Evolutionary conservation across 2,329 filamentous ascomycete species (phyloP), one percentile per base, ranked within the genome.

Genomic region (Ophiostoma sp.): DNA sequence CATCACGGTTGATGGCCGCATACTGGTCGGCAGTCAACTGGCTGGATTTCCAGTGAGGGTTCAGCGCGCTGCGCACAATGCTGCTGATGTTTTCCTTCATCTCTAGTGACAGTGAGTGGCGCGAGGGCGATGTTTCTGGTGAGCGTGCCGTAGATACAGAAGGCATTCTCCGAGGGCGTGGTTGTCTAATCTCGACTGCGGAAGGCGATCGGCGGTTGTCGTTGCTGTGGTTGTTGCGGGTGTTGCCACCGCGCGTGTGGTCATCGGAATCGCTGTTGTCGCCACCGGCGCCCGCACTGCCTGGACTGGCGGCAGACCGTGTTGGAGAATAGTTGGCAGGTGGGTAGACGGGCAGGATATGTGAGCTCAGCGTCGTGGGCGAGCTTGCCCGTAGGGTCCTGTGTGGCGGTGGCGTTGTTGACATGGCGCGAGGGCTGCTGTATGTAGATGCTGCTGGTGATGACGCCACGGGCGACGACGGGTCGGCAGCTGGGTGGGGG

Each of bases 21-120:
- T 96, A 99, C 77, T 97, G 90, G 70, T 97, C 91, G 73, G 93
- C 91, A 18, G 89, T 92, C 71, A 98, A 84, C 71, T 89, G 86
- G 73, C 90, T 89, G 58, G 89, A 89, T 71, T 88, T 85, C 82
- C 94, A 98, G 72, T 92, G 86, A 44, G 93, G 92, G 73, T 91
- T 91, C 60, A 99, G 81, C 5, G 91, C 92, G 58, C 84, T 82
- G 72, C 92, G 91, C 73, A 98, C 95, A 79, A 98, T 92, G 73
- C 88, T 89, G 76, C 93, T 94, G 72, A 99, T 90, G 75, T 88
- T 92, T 73, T 91, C 88, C 77, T 99, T 99, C 71, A 91, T 90
- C 71, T 91, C 89, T 38, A 92, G 87, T 0, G 93, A 90, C 74
- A 97, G 85, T 11, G 77, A 74, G 62, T 82, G 76, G 45, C 89